A percentile compares a stretch with the other conserved stretches of the same genome.
phyloP scores from a whole-genome alignment of 2,329 filamentous ascomycete genomes.

The Corinectria fuckeliana region DNA sequence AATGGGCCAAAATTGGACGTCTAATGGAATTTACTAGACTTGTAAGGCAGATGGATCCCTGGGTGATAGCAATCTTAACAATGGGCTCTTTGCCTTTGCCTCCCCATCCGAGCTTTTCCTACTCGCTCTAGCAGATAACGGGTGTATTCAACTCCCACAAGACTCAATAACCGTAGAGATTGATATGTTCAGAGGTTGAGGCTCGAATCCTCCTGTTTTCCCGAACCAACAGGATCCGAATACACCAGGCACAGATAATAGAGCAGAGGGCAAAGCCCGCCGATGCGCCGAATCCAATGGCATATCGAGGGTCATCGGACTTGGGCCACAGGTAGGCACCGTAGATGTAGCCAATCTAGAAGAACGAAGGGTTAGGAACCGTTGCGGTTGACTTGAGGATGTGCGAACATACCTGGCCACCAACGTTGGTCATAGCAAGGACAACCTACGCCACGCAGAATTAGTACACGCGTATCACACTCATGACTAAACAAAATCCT shows the following conservation, averaged over 20 bases:
- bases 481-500: background rate
- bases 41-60: no score
- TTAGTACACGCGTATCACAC: background rate
- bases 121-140: background rate
- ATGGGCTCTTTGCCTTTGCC: background rate
- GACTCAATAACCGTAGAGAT: constrained; percentile 48
- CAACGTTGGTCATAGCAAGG: constrained; percentile 56
- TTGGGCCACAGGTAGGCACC: constrained; percentile 58
- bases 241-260: constrained; percentile 50
- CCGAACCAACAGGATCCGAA: constrained; percentile 47
- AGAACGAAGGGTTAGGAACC: background rate
- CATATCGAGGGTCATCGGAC: constrained; percentile 52
- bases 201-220: constrained; percentile 50
- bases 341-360: constrained; percentile 53
- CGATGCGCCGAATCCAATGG: constrained; percentile 52
- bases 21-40: no score
- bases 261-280: constrained; percentile 49
- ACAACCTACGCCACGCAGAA: constrained; percentile 35
- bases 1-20: no score
- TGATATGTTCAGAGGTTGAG: constrained; percentile 43
- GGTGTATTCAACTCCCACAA: no score
- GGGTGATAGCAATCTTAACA: background rate
- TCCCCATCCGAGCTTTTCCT: background rate
- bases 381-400: background rate
- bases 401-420: constrained; percentile 41